A percentile compares a stretch with the other conserved stretches of the same genome.
phyloP scores from a whole-genome alignment of 768 basidiomycete genomes.

The Boletellus ananiceps region DNA sequence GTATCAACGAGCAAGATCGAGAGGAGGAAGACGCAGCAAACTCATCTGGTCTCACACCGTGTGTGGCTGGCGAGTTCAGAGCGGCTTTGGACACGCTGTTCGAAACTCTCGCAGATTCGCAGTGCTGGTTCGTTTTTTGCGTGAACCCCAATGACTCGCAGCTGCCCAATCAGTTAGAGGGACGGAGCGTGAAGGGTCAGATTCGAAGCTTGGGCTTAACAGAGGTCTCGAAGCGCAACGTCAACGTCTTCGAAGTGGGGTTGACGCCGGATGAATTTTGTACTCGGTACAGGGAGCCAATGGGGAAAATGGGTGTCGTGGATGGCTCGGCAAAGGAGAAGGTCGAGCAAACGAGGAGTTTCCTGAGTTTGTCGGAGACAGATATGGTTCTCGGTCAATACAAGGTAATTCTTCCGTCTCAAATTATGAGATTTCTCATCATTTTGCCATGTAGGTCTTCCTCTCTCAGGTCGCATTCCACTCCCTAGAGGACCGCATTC shows the following conservation, averaged over 20 bases:
- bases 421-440: constrained; percentile 2
- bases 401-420: constrained; percentile 52
- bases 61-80: constrained; percentile 87
- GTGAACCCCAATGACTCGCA: constrained; percentile 95
- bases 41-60: constrained; percentile 43
- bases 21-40: constrained; percentile 38
- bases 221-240: constrained; percentile 67
- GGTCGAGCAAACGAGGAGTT: constrained; percentile 53
- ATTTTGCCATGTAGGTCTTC: constrained; percentile 61
- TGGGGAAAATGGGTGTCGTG: constrained; percentile 51
- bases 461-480: constrained; percentile 84
- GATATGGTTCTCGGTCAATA: constrained; percentile 80
- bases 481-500: constrained; percentile 79
- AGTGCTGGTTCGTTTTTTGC: constrained; percentile 89
- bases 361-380: constrained; percentile 54
- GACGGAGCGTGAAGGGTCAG: constrained; percentile 87
- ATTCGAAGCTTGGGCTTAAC: constrained; percentile 75
- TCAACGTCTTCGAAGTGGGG: constrained; percentile 72
- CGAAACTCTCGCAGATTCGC: constrained; percentile 82
- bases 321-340: constrained; percentile 59
- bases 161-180: constrained; percentile 90
- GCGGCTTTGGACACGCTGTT: constrained; percentile 81
- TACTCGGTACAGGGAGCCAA: constrained; percentile 70
- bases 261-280: constrained; percentile 86
- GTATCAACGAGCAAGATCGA: constrained; percentile 44